Percentiles rank a stretch among this genome's conserved stretches.
Conservation (phyloP, 805 yeast species). For the Wickerhamiella kazuoi region DNA sequence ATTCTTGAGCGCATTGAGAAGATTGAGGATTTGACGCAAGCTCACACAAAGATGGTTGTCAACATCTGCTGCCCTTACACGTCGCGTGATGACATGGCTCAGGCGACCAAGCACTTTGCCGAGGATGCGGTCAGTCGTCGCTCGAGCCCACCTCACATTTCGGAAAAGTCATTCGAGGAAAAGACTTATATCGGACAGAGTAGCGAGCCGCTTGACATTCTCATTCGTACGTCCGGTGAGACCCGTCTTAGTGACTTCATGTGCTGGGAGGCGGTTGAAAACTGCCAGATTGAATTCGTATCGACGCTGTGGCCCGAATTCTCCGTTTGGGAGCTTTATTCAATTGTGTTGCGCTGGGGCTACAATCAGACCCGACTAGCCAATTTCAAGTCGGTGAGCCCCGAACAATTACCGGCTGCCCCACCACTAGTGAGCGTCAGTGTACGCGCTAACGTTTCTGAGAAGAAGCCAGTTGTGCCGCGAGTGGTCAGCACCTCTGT, state of each 20-base stretch:
- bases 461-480: too few relatives aligned
- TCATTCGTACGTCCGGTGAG: constrained; percentile 83
- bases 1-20: constrained; percentile 42
- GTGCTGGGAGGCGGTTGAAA: constrained; percentile 56
- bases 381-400: background rate
- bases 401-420: constrained; percentile 7
- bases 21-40: constrained; percentile 45
- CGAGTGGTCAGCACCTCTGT: too few relatives aligned
- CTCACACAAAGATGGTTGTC: constrained; percentile 26
- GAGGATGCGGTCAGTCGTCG: constrained; percentile 15
- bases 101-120: constrained; percentile 37
- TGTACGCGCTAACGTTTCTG: too few relatives aligned
- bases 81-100: constrained; percentile 70
- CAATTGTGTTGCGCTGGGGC: constrained; percentile 62
- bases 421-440: constrained; percentile 14
- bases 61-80: constrained; percentile 79
- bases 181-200: constrained; percentile 45
- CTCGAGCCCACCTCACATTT: constrained; percentile 22
- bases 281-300: constrained; percentile 56
- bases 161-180: constrained; percentile 32
- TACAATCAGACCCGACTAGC: constrained; percentile 1
- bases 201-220: constrained; percentile 61
- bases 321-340: constrained; percentile 48
- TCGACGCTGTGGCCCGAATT: constrained; percentile 86
- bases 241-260: constrained; percentile 74